phyloP scores from a whole-genome alignment of 805 yeast species.

The Starmerella potacharoeniae region DNA sequence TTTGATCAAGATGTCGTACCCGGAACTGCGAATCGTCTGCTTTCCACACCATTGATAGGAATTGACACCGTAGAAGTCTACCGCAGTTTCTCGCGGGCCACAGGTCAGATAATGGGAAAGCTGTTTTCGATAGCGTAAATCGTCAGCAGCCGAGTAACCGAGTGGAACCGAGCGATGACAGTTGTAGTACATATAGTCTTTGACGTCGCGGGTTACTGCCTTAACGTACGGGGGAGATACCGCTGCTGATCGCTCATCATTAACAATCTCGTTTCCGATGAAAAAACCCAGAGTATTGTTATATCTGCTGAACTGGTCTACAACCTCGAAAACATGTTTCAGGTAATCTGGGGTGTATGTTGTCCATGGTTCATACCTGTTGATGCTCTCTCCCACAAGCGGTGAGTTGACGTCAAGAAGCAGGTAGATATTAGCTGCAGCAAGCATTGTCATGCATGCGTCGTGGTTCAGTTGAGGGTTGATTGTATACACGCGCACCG shows the following conservation, averaged over 20 bases:
- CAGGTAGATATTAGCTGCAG: slow-evolving; percentile 84
- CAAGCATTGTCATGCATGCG: slow-evolving; percentile 80
- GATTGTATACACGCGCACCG: slow-evolving; percentile 77
- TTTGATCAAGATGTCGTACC: slow-evolving; percentile 54
- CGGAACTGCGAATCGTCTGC: slow-evolving; percentile 71
- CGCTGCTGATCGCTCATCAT: slow-evolving; percentile 54
- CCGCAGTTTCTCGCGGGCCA: slow-evolving; percentile 39
- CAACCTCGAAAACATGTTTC: slow-evolving; percentile 63
- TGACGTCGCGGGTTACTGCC: slow-evolving; percentile 71
- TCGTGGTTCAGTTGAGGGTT: slow-evolving; percentile 78
- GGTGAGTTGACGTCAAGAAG: slow-evolving; percentile 90
- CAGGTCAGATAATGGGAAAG: slow-evolving; percentile 75
- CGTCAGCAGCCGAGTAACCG: slow-evolving; percentile 96
- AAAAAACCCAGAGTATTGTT: slow-evolving; percentile 84
- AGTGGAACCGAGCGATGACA: slow-evolving; percentile 65
- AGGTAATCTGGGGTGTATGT: slow-evolving; percentile 62
- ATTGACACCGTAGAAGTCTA: slow-evolving; percentile 73
- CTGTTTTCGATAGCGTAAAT: slow-evolving; percentile 60
- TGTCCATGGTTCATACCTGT: slow-evolving; percentile 90
- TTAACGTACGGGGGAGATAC: slow-evolving; percentile 66
- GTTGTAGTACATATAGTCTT: slow-evolving; percentile 50
- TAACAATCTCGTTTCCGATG: slow-evolving; percentile 85
- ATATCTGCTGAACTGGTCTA: slow-evolving; percentile 70
- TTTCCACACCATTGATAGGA: slow-evolving; percentile 81
- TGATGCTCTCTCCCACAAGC: slow-evolving; percentile 59